Base-by-base conservation (phyloP, 805 yeast genomes). In the Starmera dryadoides region DNA sequence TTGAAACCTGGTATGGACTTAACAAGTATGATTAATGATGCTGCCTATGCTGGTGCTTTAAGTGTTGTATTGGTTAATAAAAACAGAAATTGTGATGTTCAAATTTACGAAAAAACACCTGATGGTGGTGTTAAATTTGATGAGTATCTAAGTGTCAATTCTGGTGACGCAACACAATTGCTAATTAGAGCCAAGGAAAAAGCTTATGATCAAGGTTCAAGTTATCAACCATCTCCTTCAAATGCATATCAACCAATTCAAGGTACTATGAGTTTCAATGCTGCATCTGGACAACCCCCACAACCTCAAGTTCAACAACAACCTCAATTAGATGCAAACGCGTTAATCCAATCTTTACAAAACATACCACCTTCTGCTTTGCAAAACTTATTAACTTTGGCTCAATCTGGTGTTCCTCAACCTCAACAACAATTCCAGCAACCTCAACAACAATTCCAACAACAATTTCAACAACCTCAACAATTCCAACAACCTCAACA, bases 111-210 rank as follows among this genome's bases (percentile, higher is more conserved):
- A 51, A 71, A 69, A 31, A 73, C 82, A 1, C 60, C 75, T 0
- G 81, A 78, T 50, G 89, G 88, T 7, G 85, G 85, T 14, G 76
- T 86, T 9, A 78, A 78, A 47, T 89, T 83, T 57, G 95, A 87
- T 52, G 96, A 88, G 53, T 88, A 87, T 53, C 71, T 81, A 3
- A 73, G 75, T 35, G 68, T 87, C n/a, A 77, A 79, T 4, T 63
- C 78, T 9, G 75, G 76, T 30, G 81, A 76, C 33, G 89, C 89
- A 0, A 71, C 81, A 12, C 77, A 77, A 35, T 60, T 83, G 17
- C 47, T 81, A n/a, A 49, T 59, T 4, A 68, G 66, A 40, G 71
- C 71, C 4, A 73, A 68, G 20, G 42, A 55, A 52, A 29, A 50
- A 44, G 20, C 53, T 50, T 17, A 25, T 47, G 9, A 31, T 33